Conservation (phyloP, 768 basidiomycete genomes). For the Suillus placidus region DNA sequence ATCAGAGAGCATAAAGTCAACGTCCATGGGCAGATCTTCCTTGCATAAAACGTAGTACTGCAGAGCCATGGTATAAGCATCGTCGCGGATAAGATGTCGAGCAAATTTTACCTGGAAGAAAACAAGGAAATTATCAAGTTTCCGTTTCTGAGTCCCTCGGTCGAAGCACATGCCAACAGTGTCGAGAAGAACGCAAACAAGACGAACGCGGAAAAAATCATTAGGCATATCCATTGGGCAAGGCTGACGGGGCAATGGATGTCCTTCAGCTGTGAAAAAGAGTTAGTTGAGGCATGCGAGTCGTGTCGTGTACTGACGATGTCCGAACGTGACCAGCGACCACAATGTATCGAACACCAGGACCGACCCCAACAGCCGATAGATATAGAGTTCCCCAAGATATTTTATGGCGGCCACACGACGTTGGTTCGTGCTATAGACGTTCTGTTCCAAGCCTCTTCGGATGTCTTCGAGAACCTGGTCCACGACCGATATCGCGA, state of each 20-base stretch:
- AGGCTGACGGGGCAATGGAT: conserved; percentile 77
- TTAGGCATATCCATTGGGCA: conserved; percentile 88
- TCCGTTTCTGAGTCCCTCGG: conserved; percentile 87
- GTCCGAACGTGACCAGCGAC: conserved; percentile 94
- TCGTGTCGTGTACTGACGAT: conserved; percentile 64
- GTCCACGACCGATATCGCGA: conserved; percentile 86
- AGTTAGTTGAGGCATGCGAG: conserved; percentile 16
- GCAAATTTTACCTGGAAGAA: conserved; percentile 80
- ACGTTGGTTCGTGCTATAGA: conserved; percentile 94
- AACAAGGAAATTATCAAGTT: conserved; percentile 87
- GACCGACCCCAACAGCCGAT: conserved; percentile 84
- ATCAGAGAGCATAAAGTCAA: conserved; percentile 96
- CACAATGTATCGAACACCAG: conserved; percentile 94
- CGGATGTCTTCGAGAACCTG: conserved; percentile 94
- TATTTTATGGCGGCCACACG: conserved; percentile 92
- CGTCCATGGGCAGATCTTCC: conserved; percentile 90
- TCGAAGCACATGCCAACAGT: conserved; percentile 99
- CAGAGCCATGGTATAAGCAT: conserved; percentile 8
- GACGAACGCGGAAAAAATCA: conserved; percentile 92
- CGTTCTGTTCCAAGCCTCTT: conserved; percentile 88
- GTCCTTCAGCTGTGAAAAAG: conserved; percentile 70
- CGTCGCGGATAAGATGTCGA: neutral
- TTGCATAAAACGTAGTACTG: conserved; percentile 92
- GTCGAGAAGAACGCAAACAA: conserved; percentile 91
- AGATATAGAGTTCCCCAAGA: conserved; percentile 96